phyloP scores from a whole-genome alignment of 2,329 filamentous ascomycete genomes.

The Aspergillus alliaceus region DNA sequence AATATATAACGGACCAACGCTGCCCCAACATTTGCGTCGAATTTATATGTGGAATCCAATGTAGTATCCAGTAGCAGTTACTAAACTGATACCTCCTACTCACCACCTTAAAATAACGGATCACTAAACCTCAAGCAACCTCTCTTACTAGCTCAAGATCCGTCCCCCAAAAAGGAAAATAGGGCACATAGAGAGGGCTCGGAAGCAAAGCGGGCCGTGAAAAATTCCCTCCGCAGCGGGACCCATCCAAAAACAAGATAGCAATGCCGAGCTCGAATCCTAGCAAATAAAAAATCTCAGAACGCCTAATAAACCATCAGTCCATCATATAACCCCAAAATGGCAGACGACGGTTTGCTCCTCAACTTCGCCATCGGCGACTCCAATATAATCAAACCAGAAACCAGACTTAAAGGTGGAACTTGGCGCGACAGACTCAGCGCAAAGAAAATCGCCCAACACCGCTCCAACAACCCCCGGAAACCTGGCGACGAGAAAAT shows the following conservation, averaged over 20 bases:
- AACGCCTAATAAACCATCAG: background rate
- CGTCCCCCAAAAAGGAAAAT: slow-evolving; percentile 26
- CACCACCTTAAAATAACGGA: background rate
- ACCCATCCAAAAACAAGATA: slow-evolving; percentile 1
- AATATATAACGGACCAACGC: background rate
- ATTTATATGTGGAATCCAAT: too few relatives aligned
- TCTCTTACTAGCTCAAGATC: background rate
- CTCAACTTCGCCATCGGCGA: slow-evolving; percentile 84
- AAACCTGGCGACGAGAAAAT: slow-evolving; percentile 10
- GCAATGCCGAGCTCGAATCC: background rate
- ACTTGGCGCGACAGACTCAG: slow-evolving; percentile 85
- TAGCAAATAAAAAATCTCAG: background rate
- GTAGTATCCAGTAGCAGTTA: background rate
- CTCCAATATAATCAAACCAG: slow-evolving; percentile 60
- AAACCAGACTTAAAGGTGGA: slow-evolving; percentile 76
- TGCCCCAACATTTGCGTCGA: background rate
- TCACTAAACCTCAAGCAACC: background rate
- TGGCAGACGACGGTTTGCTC: slow-evolving; percentile 95
- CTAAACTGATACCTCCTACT: background rate
- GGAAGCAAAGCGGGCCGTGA: slow-evolving; percentile 30
- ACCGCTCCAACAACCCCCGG: slow-evolving; percentile 47
- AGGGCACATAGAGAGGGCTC: slow-evolving; percentile 32
- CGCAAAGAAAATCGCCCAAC: slow-evolving; percentile 68
- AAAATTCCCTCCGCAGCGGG: slow-evolving; percentile 30
- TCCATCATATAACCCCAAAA: slow-evolving; percentile 37